phyloP scores from a whole-genome alignment of 345 rosid genomes.

The Eucalyptus marginata region DNA sequence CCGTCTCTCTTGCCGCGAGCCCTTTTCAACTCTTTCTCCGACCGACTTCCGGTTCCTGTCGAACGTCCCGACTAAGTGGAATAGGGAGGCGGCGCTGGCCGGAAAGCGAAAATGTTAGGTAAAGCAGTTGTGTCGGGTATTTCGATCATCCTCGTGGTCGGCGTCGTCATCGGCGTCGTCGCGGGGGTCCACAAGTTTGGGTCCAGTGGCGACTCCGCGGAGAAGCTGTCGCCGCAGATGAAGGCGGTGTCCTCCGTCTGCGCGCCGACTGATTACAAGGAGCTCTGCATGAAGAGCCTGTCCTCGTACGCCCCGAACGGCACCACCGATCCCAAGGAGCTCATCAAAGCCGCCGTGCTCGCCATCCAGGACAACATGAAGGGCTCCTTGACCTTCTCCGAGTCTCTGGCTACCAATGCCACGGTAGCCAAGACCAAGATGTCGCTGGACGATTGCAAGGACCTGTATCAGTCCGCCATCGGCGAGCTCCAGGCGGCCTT shows the following conservation, averaged over 20 bases:
- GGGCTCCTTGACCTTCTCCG: slow-evolving; percentile 25
- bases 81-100: not conserved
- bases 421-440: not conserved
- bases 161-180: slow-evolving; percentile 23
- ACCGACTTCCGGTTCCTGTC: not conserved
- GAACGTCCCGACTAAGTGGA: not conserved
- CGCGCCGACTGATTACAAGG: slow-evolving; percentile 26
- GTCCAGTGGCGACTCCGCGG: not conserved
- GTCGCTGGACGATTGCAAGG: slow-evolving; percentile 33
- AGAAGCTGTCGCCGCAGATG: slow-evolving; percentile 4
- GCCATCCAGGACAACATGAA: slow-evolving; percentile 23
- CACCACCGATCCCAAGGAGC: slow-evolving; percentile 35
- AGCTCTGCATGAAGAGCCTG: slow-evolving; percentile 37
- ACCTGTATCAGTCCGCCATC: slow-evolving; percentile 9
- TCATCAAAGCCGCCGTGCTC: slow-evolving; percentile 19
- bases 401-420: not conserved
- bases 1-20: not conserved
- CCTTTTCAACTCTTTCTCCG: not conserved
- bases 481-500: slow-evolving; percentile 16
- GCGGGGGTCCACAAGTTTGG: not conserved
- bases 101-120: not conserved
- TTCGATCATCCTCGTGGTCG: slow-evolving; percentile 33
- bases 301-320: slow-evolving; percentile 6
- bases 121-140: slow-evolving; percentile 20
- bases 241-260: slow-evolving; percentile 34